Evolutionary conservation across 805 yeast genomes (phyloP).

Genomic region (Candida lessepsii): DNA sequence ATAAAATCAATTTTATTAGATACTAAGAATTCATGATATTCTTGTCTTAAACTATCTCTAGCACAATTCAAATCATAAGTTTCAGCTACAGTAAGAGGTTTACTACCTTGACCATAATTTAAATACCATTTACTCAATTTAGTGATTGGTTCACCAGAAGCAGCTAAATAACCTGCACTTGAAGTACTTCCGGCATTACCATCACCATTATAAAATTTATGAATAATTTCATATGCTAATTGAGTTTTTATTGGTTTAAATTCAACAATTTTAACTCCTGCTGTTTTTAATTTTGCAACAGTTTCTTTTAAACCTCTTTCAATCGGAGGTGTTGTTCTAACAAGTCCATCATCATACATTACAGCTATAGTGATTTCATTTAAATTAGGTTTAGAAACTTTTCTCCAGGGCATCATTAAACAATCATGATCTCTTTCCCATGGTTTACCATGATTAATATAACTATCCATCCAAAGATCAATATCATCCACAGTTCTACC

Average conservation of each 20-base stretch:
- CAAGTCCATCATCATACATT: constrained; percentile 61
- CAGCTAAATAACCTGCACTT: constrained; percentile 47
- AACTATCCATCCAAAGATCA: constrained; percentile 65
- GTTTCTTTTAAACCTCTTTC: constrained; percentile 54
- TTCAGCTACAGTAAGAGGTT: constrained; percentile 44
- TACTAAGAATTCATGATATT: constrained; percentile 53
- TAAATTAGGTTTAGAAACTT: constrained; percentile 39
- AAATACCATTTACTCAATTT: constrained; percentile 63
- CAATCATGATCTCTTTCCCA: constrained; percentile 52
- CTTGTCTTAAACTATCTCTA: constrained; percentile 59
- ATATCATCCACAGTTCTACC: constrained; percentile 64
- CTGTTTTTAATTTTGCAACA: constrained; percentile 51
- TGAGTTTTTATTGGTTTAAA: constrained; percentile 58
- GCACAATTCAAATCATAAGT: constrained; percentile 50
- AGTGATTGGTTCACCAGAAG: constrained; percentile 67
- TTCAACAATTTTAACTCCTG: constrained; percentile 56
- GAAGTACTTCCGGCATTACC: constrained; percentile 48
- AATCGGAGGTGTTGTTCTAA: constrained; percentile 67
- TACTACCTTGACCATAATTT: constrained; percentile 57
- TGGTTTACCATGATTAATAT: constrained; percentile 62
- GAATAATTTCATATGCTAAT: constrained; percentile 59
- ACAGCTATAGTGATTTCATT: constrained; percentile 57
- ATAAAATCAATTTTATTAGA: constrained; percentile 60
- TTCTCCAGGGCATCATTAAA: constrained; percentile 53
- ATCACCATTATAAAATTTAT: constrained; percentile 59